These are phyloP conservation scores for Pseudonitzschia delicatissima DNA, from an alignment of 108 stramenopile genomes.

Conservation along the genomic window DNA sequence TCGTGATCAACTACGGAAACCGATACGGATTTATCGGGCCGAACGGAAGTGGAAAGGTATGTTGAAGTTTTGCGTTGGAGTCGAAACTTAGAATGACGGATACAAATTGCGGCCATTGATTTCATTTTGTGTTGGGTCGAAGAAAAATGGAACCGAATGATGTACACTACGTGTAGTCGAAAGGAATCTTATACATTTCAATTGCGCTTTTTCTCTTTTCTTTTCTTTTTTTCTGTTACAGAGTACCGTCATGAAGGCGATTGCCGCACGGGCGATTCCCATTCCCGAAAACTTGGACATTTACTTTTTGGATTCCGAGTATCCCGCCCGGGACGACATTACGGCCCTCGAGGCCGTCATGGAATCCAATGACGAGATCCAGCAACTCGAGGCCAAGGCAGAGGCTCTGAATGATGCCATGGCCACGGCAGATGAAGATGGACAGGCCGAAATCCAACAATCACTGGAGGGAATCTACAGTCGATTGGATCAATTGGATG, in stretches of 20 bases:
- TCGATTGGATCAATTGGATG: constrained; percentile 95
- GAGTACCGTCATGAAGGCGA: constrained; percentile 94
- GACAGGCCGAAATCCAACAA: constrained; percentile 66
- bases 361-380: constrained; percentile 90
- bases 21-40: constrained; percentile 89
- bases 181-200: too few relatives aligned
- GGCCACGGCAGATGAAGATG: constrained; percentile 87
- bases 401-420: constrained; percentile 87
- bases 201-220: too few relatives aligned
- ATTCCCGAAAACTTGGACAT: constrained; percentile 96
- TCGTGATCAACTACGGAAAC: constrained; percentile 93
- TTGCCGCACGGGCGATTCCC: constrained; percentile 94
- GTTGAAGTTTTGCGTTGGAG: too few relatives aligned
- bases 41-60: constrained; percentile 72
- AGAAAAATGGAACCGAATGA: too few relatives aligned
- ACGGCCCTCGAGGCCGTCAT: constrained; percentile 97
- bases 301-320: constrained; percentile 94
- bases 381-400: constrained; percentile 84
- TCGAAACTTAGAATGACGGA: too few relatives aligned
- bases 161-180: too few relatives aligned
- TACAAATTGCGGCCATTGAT: neutral
- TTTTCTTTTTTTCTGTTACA: too few relatives aligned
- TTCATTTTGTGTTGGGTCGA: too few relatives aligned
- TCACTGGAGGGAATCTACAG: constrained; percentile 81
- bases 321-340: constrained; percentile 88